These are phyloP conservation scores for Desmodesmus armatus DNA, from an alignment of 139 green algal species.

Conservation along the genomic window DNA sequence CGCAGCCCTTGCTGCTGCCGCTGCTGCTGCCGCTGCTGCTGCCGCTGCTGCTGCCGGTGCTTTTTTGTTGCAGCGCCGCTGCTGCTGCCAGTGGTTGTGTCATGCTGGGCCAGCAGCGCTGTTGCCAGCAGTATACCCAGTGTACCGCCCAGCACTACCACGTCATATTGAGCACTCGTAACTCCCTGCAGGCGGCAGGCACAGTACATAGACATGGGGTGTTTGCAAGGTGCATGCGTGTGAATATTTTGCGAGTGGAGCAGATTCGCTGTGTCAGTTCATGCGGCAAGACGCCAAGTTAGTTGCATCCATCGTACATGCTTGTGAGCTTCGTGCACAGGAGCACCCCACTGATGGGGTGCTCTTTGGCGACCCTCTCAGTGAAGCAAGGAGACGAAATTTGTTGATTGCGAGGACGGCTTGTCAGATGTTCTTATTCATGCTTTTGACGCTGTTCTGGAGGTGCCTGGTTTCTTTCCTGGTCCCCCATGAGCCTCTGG, in stretches of 20 bases:
- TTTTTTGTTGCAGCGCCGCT: neutral
- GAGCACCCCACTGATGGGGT: neutral
- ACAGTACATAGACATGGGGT: too few relatives aligned
- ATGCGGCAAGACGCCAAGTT: too few relatives aligned
- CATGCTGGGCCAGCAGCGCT: constrained; percentile 9
- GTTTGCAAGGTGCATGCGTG: neutral
- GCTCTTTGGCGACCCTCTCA: neutral
- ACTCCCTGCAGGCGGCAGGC: neutral
- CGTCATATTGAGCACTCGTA: neutral
- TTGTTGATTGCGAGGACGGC: too few relatives aligned
- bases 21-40: constrained; percentile 19
- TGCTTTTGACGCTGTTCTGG: too few relatives aligned
- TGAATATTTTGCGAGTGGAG: neutral
- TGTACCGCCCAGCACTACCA: constrained; percentile 35
- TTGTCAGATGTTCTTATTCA: too few relatives aligned
- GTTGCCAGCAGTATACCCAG: constrained; percentile 34
- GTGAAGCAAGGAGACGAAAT: too few relatives aligned
- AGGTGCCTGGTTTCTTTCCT: too few relatives aligned
- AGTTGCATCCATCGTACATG: too few relatives aligned
- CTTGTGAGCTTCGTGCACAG: too few relatives aligned
- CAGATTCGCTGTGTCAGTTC: neutral
- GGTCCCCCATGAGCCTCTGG: too few relatives aligned
- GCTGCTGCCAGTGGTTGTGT: neutral
- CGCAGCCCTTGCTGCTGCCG: neutral
- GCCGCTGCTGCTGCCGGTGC: too few relatives aligned